A percentile compares a stretch with the other conserved stretches of the same genome.
phyloP scores from a whole-genome alignment of 805 yeast species.

The Yarrowia divulgata region DNA sequence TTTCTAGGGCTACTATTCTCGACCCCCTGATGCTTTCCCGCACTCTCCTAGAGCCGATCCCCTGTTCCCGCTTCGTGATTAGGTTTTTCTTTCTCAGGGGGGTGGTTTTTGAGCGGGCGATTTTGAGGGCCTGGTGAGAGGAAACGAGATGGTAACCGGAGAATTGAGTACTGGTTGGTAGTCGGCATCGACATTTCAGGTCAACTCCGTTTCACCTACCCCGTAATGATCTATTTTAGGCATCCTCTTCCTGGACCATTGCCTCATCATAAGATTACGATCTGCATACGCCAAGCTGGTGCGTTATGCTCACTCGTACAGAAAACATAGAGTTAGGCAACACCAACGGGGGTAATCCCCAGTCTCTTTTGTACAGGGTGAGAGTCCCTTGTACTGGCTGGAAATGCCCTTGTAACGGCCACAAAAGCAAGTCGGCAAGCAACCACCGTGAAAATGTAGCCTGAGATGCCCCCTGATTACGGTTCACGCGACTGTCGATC shows the following conservation, averaged over 20 bases:
- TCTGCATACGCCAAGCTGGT: neutral
- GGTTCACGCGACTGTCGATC: conserved; percentile 18
- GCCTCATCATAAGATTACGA: conserved; percentile 2
- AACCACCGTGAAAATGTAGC: neutral
- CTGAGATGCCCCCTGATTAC: neutral
- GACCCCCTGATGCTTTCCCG: conserved; percentile 37
- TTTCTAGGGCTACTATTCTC: neutral
- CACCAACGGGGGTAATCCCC: conserved; percentile 6
- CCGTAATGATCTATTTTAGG: too few relatives aligned
- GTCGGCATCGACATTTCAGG: too few relatives aligned
- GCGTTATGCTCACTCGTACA: neutral
- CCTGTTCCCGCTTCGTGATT: conserved; percentile 28
- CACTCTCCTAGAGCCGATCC: conserved; percentile 23
- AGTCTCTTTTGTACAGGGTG: neutral
- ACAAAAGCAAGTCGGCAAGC: neutral
- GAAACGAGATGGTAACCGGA: too few relatives aligned
- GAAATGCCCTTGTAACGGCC: too few relatives aligned
- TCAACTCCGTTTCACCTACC: too few relatives aligned
- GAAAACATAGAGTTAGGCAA: conserved; percentile 14
- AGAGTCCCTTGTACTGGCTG: too few relatives aligned
- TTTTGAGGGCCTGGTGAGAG: too few relatives aligned
- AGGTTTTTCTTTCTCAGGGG: conserved; percentile 4
- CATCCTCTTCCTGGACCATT: neutral
- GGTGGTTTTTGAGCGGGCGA: too few relatives aligned
- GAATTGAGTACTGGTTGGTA: too few relatives aligned